Evolutionary conservation across 2,329 filamentous ascomycete species (phyloP), one percentile per base, ranked within the genome.

Genomic region (Phyllosticta citrichinensis): DNA sequence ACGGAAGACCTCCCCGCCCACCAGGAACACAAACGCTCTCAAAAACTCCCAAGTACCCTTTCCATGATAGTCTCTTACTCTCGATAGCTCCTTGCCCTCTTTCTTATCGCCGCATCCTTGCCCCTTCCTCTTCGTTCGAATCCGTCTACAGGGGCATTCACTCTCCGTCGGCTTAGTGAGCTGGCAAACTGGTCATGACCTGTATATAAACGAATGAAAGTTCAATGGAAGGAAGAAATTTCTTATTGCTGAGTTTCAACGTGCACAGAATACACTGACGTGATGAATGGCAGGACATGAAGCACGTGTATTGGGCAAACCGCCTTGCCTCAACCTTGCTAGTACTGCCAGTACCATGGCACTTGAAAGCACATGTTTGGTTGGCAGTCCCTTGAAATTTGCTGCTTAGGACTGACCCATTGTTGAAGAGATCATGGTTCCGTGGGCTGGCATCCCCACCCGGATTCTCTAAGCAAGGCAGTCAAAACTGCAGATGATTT

Each of bases 181-280:
- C 59, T 57, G 59, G 27, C 59, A 61, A 61, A 56, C 51, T 56
- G 55, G 52, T 61, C 55, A 57, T 61, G 54, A 54, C 59, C 59
- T 61, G 55, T 54, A 56, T 56, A 61, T 56, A 56, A 61, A 61
- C 54, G 59, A 61, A 61, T 61, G 59, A 56, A 61, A 56, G 59
- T 47, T 53, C 54, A 50, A 61, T 61, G 54, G 50, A 55, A 60
- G 58, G 40, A 60, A 60, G 56, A 33, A 58, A 52, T 27, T 50
- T 60, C 47, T 40, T 54, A 55, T 54, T 47, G 14, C 17, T 24
- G 52, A 35, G 3, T 22, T 56, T 24, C 19, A 3, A 25, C 14
- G 53, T 52, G 58, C 14, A 47, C 6, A 47, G 40, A n/a, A n/a
- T 47, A 47, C 40, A 47, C 58, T 60, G 40, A 60, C 35, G 11